These are phyloP conservation scores for Sarocladium kiliense DNA, from an alignment of 2,329 filamentous ascomycete genomes.

Conservation along the genomic window DNA sequence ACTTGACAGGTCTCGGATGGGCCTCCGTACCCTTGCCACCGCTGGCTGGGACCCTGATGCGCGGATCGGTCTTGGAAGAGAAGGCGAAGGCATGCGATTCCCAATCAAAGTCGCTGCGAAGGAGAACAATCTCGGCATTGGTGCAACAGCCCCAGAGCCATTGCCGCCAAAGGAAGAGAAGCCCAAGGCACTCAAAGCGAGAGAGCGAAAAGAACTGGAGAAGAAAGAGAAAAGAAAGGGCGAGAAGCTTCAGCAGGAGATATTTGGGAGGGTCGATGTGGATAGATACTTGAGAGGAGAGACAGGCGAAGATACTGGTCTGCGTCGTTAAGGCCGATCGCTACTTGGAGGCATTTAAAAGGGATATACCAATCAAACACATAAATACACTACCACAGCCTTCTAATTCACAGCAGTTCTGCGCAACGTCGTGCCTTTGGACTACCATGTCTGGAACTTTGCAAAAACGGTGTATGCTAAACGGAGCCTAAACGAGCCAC, in stretches of 20 bases:
- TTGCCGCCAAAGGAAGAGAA: conserved; percentile 32
- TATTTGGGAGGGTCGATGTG: conserved; percentile 72
- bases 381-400: too few relatives aligned
- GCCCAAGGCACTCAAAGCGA: conserved; percentile 57
- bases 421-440: too few relatives aligned
- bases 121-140: conserved; percentile 69
- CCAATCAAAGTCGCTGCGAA: conserved; percentile 72
- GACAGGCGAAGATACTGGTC: conserved; percentile 16
- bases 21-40: conserved; percentile 58
- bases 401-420: too few relatives aligned
- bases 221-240: conserved; percentile 56
- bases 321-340: neutral
- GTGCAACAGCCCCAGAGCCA: conserved; percentile 41
- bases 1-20: conserved; percentile 65
- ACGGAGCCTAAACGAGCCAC: neutral
- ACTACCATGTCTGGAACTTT: too few relatives aligned
- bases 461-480: neutral
- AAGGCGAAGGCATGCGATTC: conserved; percentile 66
- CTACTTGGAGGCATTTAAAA: too few relatives aligned
- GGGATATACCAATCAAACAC: too few relatives aligned
- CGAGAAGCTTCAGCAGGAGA: conserved; percentile 61
- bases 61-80: conserved; percentile 64
- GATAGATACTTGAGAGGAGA: conserved; percentile 62
- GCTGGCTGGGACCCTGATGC: conserved; percentile 74
- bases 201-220: conserved; percentile 58